A percentile compares a stretch with the other conserved stretches of the same genome.
phyloP scores from a whole-genome alignment of 305 asterid genomes.

The Petunia hybrid region DNA sequence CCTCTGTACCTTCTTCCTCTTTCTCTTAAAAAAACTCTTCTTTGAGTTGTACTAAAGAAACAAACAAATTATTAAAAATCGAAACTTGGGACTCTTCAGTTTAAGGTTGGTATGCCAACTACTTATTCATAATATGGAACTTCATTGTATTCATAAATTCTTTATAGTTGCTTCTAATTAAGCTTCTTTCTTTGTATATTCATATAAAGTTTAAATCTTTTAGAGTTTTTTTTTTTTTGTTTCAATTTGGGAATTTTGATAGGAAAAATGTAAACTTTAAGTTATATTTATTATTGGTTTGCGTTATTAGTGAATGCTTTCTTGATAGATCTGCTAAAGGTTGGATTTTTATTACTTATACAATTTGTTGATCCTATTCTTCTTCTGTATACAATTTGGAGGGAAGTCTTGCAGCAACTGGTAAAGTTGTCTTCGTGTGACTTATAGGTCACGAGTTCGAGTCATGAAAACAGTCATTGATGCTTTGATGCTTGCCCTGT shows the following conservation, averaged over 20 bases:
- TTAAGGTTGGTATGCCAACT: slow-evolving; percentile 29
- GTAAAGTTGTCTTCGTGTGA: too few relatives aligned
- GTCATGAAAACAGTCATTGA: background rate
- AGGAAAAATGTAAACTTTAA: background rate
- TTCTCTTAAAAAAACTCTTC: slow-evolving; percentile 6
- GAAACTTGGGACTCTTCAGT: slow-evolving; percentile 16
- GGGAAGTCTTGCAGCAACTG: background rate
- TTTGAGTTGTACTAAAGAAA: slow-evolving; percentile 18
- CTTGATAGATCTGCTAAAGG: slow-evolving; percentile 30
- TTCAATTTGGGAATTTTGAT: background rate
- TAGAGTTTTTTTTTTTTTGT: background rate
- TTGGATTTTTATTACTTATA: slow-evolving; percentile 12
- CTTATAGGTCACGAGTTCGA: too few relatives aligned
- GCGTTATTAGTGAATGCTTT: background rate
- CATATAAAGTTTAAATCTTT: slow-evolving; percentile 6
- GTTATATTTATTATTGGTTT: slow-evolving; percentile 8
- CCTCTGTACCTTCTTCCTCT: slow-evolving; percentile 13
- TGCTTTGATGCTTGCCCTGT: background rate
- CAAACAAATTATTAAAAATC: background rate
- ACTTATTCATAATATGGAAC: slow-evolving; percentile 4
- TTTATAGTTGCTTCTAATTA: background rate
- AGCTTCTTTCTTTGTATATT: slow-evolving; percentile 2
- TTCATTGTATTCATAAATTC: background rate
- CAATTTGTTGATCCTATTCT: background rate
- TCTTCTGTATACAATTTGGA: background rate